phyloP scores from a whole-genome alignment of 768 basidiomycete species.

The Epithele typhae region DNA sequence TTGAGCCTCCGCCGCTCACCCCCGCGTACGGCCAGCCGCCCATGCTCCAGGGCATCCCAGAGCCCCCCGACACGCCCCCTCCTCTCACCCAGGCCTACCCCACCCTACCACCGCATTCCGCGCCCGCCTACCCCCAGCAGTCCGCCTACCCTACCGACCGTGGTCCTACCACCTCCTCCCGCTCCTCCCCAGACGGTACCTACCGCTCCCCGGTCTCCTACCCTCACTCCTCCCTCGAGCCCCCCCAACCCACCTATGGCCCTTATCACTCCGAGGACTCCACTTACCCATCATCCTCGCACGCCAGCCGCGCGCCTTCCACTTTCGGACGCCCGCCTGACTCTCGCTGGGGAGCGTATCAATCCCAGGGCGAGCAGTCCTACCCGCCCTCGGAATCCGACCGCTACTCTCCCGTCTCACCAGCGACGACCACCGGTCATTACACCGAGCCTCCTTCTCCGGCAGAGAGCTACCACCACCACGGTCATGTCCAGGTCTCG shows the following conservation, averaged over 20 bases:
- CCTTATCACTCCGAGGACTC: slow-evolving; percentile 14
- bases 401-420: slow-evolving; percentile 8
- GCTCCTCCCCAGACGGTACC: slow-evolving; percentile 16
- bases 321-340: slow-evolving; percentile 4
- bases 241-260: slow-evolving; percentile 1
- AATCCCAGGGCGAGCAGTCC: slow-evolving; percentile 1
- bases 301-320: slow-evolving; percentile 8
- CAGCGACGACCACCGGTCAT: slow-evolving; percentile 3
- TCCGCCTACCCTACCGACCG: slow-evolving; percentile 6
- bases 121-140: slow-evolving; percentile 11
- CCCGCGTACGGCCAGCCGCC: slow-evolving; percentile 15
- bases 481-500: background rate
- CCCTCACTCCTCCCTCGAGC: slow-evolving; percentile 6
- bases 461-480: slow-evolving; percentile 2
- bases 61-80: slow-evolving; percentile 28
- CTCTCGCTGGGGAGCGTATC: slow-evolving; percentile 6
- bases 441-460: slow-evolving; percentile 11
- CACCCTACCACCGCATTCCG: slow-evolving; percentile 22
- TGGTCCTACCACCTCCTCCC: slow-evolving; percentile 14
- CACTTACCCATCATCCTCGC: slow-evolving; percentile 12
- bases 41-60: slow-evolving; percentile 9
- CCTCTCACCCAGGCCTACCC: slow-evolving; percentile 22
- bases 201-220: slow-evolving; percentile 10
- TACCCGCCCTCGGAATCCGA: slow-evolving; percentile 7
- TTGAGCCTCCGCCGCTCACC: slow-evolving; percentile 22